phyloP scores from a whole-genome alignment of 2,329 filamentous ascomycete species.

The Cercospora janseana region DNA sequence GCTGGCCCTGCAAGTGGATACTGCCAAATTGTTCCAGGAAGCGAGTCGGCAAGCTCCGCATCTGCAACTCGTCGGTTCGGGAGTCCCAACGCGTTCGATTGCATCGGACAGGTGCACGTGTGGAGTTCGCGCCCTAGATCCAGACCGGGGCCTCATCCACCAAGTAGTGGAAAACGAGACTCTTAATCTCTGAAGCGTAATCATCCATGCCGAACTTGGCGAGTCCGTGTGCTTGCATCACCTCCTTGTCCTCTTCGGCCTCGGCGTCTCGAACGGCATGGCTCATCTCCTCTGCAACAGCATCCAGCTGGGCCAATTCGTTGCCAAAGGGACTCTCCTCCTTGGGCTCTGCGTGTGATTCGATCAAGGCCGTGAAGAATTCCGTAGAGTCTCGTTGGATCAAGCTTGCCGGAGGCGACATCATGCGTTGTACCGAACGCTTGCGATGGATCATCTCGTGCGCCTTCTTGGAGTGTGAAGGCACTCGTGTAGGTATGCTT shows the following conservation, averaged over 20 bases:
- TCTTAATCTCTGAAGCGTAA: constrained; percentile 77
- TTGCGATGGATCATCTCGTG: constrained; percentile 72
- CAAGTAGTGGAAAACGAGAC: constrained; percentile 55
- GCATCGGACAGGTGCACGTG: constrained; percentile 20
- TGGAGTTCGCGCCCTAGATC: constrained; percentile 24
- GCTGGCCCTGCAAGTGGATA: constrained; percentile 8
- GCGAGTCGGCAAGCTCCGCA: constrained; percentile 19
- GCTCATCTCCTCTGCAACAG: constrained; percentile 85
- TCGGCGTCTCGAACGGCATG: constrained; percentile 57
- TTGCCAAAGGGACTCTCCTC: constrained; percentile 72
- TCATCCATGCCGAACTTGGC: constrained; percentile 74
- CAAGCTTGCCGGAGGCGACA: constrained; percentile 47
- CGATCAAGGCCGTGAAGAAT: constrained; percentile 39
- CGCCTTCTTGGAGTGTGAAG: constrained; percentile 85
- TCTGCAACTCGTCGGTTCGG: constrained; percentile 34
- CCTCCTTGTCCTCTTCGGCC: constrained; percentile 70
- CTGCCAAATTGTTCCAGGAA: neutral
- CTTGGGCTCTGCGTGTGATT: constrained; percentile 44
- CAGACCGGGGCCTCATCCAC: constrained; percentile 32
- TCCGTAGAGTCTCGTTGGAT: constrained; percentile 52
- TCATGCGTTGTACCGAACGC: constrained; percentile 56
- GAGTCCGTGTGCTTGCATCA: constrained; percentile 68
- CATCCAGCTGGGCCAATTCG: constrained; percentile 87
- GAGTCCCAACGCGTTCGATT: constrained; percentile 33
- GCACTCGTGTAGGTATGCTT: constrained; percentile 74